Conservation (phyloP, 169 alveolate species). For the Cytauxzoon felis region DNA sequence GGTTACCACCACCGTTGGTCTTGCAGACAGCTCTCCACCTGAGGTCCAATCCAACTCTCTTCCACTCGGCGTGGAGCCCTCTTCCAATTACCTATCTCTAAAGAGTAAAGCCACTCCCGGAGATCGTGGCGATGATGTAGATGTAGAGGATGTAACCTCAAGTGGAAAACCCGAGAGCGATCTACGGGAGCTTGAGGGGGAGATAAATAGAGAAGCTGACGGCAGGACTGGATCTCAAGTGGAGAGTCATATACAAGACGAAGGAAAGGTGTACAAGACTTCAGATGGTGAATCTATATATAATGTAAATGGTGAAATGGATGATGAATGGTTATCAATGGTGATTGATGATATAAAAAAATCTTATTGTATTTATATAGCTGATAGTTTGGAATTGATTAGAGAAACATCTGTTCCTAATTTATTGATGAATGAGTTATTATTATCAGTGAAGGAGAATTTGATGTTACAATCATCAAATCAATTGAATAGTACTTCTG, state of each 20-base stretch:
- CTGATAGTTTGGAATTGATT: conserved; percentile 61
- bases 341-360: conserved; percentile 62
- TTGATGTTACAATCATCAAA: conserved; percentile 45
- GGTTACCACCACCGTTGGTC: too few relatives aligned
- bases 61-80: too few relatives aligned
- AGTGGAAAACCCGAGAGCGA: too few relatives aligned
- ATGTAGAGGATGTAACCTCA: too few relatives aligned
- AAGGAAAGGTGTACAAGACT: not conserved
- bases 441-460: conserved; percentile 47
- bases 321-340: conserved; percentile 41
- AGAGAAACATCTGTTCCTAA: conserved; percentile 54
- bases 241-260: not conserved
- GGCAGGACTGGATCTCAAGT: not conserved
- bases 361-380: conserved; percentile 47
- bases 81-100: too few relatives aligned
- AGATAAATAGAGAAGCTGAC: not conserved
- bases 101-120: too few relatives aligned
- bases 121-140: too few relatives aligned
- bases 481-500: conserved; percentile 42
- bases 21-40: too few relatives aligned
- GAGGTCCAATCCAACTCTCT: too few relatives aligned
- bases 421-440: conserved; percentile 58
- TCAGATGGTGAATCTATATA: not conserved
- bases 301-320: not conserved
- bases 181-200: too few relatives aligned